Conservation (phyloP, 2,329 filamentous ascomycete species). For the Ophiostoma fasciatum region DNA sequence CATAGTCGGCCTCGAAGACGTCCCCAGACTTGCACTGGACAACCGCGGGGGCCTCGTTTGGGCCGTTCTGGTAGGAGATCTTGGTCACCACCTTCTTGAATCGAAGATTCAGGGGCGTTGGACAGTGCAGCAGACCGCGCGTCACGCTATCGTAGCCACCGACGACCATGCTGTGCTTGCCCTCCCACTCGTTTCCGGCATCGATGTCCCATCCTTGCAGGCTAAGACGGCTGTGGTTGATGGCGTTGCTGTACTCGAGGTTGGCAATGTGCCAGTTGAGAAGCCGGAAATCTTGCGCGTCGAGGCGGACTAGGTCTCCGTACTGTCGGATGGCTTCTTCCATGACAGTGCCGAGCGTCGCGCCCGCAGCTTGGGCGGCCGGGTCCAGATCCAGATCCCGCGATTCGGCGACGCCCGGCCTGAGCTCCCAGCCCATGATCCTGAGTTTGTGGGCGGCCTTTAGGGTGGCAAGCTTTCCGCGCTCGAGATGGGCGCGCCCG, state of each 20-base stretch:
- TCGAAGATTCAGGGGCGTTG: slow-evolving; percentile 60
- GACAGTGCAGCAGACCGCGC: slow-evolving; percentile 68
- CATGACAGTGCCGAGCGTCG: slow-evolving; percentile 80
- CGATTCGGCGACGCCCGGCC: slow-evolving; percentile 43
- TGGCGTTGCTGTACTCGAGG: slow-evolving; percentile 92
- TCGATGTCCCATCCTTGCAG: slow-evolving; percentile 93
- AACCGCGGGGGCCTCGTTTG: background rate
- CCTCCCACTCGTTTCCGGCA: slow-evolving; percentile 93
- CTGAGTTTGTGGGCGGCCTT: slow-evolving; percentile 66
- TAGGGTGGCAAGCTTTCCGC: slow-evolving; percentile 50
- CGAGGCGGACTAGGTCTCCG: slow-evolving; percentile 65
- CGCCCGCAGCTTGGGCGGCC: slow-evolving; percentile 46
- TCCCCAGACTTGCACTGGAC: too few relatives aligned
- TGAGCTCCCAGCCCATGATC: slow-evolving; percentile 70
- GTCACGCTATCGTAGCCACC: slow-evolving; percentile 91
- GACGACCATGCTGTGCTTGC: slow-evolving; percentile 80
- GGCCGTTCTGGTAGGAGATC: slow-evolving; percentile 42
- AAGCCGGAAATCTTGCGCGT: slow-evolving; percentile 72
- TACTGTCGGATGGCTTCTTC: slow-evolving; percentile 87
- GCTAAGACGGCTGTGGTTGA: slow-evolving; percentile 73
- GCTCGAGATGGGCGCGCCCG: slow-evolving; percentile 56
- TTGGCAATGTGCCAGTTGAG: slow-evolving; percentile 99
- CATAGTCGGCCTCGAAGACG: slow-evolving; percentile 65
- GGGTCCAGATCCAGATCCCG: slow-evolving; percentile 57
- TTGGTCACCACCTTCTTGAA: slow-evolving; percentile 58